Base-by-base conservation (phyloP, 2,329 filamentous ascomycete species). In the Fusarium circinatum region DNA sequence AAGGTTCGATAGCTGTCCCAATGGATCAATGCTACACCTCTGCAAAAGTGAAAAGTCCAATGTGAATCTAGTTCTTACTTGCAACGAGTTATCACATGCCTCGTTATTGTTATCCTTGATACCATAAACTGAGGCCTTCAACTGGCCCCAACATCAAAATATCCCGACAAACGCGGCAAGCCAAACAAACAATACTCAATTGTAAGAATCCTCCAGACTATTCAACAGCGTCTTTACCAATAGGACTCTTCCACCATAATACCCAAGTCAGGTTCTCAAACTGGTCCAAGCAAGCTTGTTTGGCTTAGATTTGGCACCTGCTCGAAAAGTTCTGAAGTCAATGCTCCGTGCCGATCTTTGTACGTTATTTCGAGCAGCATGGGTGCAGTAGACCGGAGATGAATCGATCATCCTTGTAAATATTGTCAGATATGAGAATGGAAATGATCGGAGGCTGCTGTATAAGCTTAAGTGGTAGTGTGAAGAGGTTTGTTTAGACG, bases 381-480 rank as follows among this genome's bases (percentile, higher is more conserved):
- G 62, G 66, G 1, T 45, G 51, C 12, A 22, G 62, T 4, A 41
- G 24, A 45, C 62, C 4, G 62, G 45, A 18, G 52, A 73, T 48
- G 57, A 71, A 4, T 62, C 44, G 22, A 65, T 39, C 22, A 48
- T 68, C 34, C 24, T 62, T 24, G 64, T 49, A 4, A 66, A 18
- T 36, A 3, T 18, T 36, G 41, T 49, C 20, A 28, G 58, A 28
- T 62, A 64, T 38, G 39, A 30, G 26, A 73, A 73, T 18, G 69
- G 61, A 12, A 73, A 70, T 47, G 71, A 72, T 34, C 71, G 65
- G 71, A 54, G 39, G 17, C 51, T 66, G n/a, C 44, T 36, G 15
- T 69, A 47, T 26, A 72, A 69, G 34, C 47, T 72, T n/a, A 69
- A 65, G 32, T 49, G 65, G 5, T 58, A 72, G 17, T 69, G 70